A percentile compares a stretch with the other conserved stretches of the same genome.
Evolutionary conservation across 805 yeast genomes (phyloP).

Genomic region (Cyberlindnera euphorbiiphila): DNA sequence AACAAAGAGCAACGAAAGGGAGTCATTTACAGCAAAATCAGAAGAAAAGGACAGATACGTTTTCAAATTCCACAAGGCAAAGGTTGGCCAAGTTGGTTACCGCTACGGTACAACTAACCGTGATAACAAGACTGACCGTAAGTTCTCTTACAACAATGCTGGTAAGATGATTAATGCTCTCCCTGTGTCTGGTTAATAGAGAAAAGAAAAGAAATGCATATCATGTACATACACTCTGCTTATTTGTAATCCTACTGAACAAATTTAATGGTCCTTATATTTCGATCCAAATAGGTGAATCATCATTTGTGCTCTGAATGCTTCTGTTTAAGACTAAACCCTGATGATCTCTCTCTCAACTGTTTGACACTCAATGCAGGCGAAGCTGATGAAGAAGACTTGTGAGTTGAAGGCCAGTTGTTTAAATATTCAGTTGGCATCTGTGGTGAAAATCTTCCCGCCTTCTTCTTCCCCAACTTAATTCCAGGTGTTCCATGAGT

Average conservation of each 20-base stretch:
- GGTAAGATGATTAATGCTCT: slow-evolving; percentile 47
- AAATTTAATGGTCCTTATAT: no score
- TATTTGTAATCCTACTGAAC: no score
- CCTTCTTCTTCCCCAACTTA: slow-evolving; percentile 16
- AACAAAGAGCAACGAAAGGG: slow-evolving; percentile 27
- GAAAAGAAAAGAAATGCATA: neutral
- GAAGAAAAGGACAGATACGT: slow-evolving; percentile 50
- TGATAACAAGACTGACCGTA: slow-evolving; percentile 83
- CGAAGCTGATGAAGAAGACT: slow-evolving; percentile 8
- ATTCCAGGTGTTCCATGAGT: slow-evolving; percentile 1
- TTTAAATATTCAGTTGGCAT: slow-evolving; percentile 18
- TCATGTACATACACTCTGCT: slow-evolving; percentile 11
- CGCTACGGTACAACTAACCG: slow-evolving; percentile 90
- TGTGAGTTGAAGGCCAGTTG: slow-evolving; percentile 19
- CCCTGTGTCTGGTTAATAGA: slow-evolving; percentile 26
- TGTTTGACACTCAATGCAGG: slow-evolving; percentile 8
- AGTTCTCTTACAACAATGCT: slow-evolving; percentile 60
- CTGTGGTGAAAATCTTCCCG: slow-evolving; percentile 20
- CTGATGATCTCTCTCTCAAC: slow-evolving; percentile 25
- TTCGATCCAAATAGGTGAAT: neutral
- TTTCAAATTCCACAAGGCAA: slow-evolving; percentile 73
- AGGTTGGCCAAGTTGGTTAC: slow-evolving; percentile 81
- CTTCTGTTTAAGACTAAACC: slow-evolving; percentile 22
- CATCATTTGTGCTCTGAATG: slow-evolving; percentile 2
- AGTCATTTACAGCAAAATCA: slow-evolving; percentile 45